Conservation (phyloP, 164 flowering plant species). For the Buxus sempervirens region DNA sequence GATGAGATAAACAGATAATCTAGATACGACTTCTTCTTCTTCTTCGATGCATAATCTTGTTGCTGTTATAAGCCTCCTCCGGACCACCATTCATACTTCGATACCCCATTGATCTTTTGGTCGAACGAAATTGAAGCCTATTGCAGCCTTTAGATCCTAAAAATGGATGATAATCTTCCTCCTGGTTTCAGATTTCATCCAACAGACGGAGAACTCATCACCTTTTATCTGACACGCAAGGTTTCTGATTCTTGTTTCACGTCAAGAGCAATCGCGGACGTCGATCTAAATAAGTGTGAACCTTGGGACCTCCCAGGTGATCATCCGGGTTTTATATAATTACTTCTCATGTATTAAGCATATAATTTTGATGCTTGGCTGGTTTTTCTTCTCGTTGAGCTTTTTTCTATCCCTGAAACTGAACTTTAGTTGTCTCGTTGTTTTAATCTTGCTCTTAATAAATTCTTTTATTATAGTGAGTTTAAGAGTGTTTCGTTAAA, state of each 20-base stretch:
- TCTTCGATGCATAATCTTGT: not conserved
- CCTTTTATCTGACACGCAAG: conserved; percentile 19
- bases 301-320: conserved; percentile 32
- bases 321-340: no score
- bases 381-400: not conserved
- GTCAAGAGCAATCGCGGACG: conserved; percentile 25
- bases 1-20: conserved; percentile 27
- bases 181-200: conserved; percentile 37
- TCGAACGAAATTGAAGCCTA: not conserved
- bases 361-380: not conserved
- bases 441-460: not conserved
- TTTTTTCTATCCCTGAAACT: no score
- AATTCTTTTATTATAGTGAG: no score
- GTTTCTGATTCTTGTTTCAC: conserved; percentile 13
- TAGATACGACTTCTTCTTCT: not conserved
- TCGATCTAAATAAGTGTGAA: conserved; percentile 29
- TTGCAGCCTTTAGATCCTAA: not conserved
- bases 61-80: not conserved
- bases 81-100: not conserved
- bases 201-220: conserved; percentile 30
- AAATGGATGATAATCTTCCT: conserved; percentile 14
- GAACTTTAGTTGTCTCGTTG: not conserved
- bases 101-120: no score
- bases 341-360: not conserved
- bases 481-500: no score